Evolutionary conservation across 805 yeast species (phyloP), one percentile per base, ranked within the genome.

Genomic region (Lipomyces sp.): DNA sequence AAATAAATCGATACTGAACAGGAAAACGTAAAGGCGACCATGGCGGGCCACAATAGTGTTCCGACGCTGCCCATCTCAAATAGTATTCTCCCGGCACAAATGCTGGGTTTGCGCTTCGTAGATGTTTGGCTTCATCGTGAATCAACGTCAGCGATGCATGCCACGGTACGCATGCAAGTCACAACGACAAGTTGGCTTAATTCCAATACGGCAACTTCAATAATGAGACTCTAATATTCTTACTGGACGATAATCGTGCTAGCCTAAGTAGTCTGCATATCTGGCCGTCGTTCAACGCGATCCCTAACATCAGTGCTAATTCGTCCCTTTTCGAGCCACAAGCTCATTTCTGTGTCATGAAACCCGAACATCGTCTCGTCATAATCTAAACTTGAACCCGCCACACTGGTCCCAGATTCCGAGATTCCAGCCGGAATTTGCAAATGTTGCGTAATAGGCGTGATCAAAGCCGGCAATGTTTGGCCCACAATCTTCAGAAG

Each of bases 261-360:
- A 37, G 13, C 42, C 13, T 37, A 29, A 10, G 10, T 29, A 51
- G 33, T 2, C 10, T 51, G 33, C 8, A 51, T 2, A 51, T 37
- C 42, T 2, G 42, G 0, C 42, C 42, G 42, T 13, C 13, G 42
- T 37, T 37, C 42, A 37, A 37, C 42, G 13, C 42, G 42, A 37
- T 37, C 42, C 13, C 42, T 48, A 10, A 24, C 29, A 10, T 54
- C 57, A 50, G 33, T 29, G 24, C 24, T 33, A 18, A 54, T 29
- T 15, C 30, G 15, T 29, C 57, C 57, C 42, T 18, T 15, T n/a
- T 18, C 42, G 32, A 54, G 57, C 57, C 57, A 54, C 57, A 54
- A 29, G 42, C 24, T 54, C 57, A 54, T 54, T 29, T 54, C 57
- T n/a, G 42, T 35, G 30, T 54, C 33, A 54, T 54, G 57, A 24